These are phyloP conservation scores for Puccinia coronata DNA, from an alignment of 1,284 basidiomycete species.

Conservation along the genomic window DNA sequence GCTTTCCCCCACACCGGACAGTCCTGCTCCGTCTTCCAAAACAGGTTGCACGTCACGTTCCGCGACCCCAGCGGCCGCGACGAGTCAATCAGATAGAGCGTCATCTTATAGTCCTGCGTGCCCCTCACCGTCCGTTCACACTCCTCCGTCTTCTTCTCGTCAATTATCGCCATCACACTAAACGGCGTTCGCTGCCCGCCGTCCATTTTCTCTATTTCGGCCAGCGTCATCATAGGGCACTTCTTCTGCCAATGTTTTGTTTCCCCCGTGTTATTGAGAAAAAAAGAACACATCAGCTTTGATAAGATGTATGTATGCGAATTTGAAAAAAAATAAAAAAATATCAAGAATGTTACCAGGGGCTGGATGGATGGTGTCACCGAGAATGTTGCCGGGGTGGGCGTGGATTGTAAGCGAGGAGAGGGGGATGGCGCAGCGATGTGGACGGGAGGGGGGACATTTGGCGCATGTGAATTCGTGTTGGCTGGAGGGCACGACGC, in stretches of 20 bases:
- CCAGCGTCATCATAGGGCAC: conserved; percentile 1
- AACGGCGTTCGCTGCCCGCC: neutral
- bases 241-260: neutral
- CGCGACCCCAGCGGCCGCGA: neutral
- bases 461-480: neutral
- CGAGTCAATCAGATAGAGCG: conserved; percentile 14
- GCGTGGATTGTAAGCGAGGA: neutral
- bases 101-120: conserved; percentile 23
- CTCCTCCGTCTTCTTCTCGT: conserved; percentile 32
- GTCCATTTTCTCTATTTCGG: neutral
- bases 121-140: conserved; percentile 7
- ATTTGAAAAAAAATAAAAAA: neutral
- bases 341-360: too few species aligned
- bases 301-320: neutral
- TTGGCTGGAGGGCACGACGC: neutral
- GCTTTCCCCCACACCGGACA: conserved; percentile 37
- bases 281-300: neutral
- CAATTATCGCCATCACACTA: conserved; percentile 25
- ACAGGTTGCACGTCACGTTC: conserved; percentile 42
- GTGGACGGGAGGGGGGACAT: neutral
- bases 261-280: neutral
- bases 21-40: conserved; percentile 28
- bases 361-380: neutral
- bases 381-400: too few species aligned
- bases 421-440: neutral